phyloP scores from a whole-genome alignment of 257 asterid species.

The Lycium ferocissimum region DNA sequence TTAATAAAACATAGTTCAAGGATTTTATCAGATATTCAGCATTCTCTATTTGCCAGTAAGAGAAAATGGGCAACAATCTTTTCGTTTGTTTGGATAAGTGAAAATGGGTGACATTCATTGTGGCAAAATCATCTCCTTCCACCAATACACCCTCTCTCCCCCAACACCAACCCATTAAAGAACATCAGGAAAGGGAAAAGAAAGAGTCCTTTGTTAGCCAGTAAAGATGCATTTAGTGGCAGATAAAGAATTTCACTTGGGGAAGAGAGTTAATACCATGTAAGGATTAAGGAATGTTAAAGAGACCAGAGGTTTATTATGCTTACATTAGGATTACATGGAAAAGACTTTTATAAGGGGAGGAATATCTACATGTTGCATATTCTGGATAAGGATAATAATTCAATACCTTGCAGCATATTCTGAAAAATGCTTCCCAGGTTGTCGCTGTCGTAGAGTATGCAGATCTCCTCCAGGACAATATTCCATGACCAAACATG shows the following conservation, averaged over 20 bases:
- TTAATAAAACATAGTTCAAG: constrained; percentile 11
- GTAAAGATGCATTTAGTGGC: constrained; percentile 16
- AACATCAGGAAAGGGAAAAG: neutral
- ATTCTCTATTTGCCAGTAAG: neutral
- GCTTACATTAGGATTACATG: neutral
- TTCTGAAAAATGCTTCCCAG: constrained; percentile 64
- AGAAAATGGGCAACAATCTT: neutral
- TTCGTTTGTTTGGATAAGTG: neutral
- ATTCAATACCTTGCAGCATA: constrained; percentile 60
- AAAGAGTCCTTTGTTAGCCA: neutral
- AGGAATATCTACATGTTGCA: neutral
- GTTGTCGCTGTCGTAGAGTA: constrained; percentile 57
- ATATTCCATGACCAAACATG: constrained; percentile 64
- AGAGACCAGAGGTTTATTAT: neutral
- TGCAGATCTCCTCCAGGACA: constrained; percentile 71
- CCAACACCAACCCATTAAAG: neutral
- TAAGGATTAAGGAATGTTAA: constrained; percentile 4
- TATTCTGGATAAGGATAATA: neutral
- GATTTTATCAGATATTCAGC: constrained; percentile 10
- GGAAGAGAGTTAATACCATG: neutral
- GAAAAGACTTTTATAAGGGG: neutral
- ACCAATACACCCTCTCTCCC: neutral
- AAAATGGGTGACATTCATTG: neutral
- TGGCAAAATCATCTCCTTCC: constrained; percentile 12
- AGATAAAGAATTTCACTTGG: neutral